Evolutionary conservation across 768 basidiomycete species (phyloP).

Genomic region (Panellus pusillus): DNA sequence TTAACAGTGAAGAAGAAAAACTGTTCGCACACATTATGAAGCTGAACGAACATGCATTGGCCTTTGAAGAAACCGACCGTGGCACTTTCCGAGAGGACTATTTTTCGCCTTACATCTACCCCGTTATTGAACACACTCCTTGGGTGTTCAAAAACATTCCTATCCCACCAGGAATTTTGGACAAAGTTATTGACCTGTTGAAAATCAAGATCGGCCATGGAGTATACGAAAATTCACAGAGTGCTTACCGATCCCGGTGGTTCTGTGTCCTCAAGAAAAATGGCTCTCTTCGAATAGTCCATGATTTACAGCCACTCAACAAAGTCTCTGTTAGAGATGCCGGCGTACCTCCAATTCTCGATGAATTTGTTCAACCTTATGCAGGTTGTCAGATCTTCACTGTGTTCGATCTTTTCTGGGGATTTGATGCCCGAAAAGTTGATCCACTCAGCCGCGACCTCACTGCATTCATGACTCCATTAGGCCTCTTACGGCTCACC

Average conservation of each 20-base stretch:
- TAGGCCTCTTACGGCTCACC: constrained; percentile 33
- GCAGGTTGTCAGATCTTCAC: constrained; percentile 27
- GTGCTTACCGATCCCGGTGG: constrained; percentile 37
- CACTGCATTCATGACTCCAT: constrained; percentile 40
- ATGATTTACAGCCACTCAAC: constrained; percentile 40
- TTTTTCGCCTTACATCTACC: constrained; percentile 31
- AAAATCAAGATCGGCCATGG: constrained; percentile 34
- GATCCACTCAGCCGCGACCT: constrained; percentile 27
- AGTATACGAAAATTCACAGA: constrained; percentile 36
- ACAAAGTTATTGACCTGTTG: constrained; percentile 31
- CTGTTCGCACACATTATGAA: constrained; percentile 31
- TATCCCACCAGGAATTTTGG: constrained; percentile 33
- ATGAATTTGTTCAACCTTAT: constrained; percentile 34
- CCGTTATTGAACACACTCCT: constrained; percentile 33
- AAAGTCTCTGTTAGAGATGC: constrained; percentile 37
- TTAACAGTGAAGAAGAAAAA: constrained; percentile 37
- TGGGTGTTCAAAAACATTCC: constrained; percentile 36
- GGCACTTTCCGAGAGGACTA: constrained; percentile 13
- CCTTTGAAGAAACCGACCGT: constrained; percentile 31
- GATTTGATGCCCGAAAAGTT: constrained; percentile 34
- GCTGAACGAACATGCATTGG: constrained; percentile 34
- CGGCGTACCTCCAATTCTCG: constrained; percentile 32
- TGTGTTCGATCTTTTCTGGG: constrained; percentile 34
- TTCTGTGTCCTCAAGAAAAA: constrained; percentile 40
- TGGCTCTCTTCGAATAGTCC: constrained; percentile 35